Percentiles rank a stretch among this genome's conserved stretches.
Conservation (phyloP, 345 rosid species). For the Viola odorata region DNA sequence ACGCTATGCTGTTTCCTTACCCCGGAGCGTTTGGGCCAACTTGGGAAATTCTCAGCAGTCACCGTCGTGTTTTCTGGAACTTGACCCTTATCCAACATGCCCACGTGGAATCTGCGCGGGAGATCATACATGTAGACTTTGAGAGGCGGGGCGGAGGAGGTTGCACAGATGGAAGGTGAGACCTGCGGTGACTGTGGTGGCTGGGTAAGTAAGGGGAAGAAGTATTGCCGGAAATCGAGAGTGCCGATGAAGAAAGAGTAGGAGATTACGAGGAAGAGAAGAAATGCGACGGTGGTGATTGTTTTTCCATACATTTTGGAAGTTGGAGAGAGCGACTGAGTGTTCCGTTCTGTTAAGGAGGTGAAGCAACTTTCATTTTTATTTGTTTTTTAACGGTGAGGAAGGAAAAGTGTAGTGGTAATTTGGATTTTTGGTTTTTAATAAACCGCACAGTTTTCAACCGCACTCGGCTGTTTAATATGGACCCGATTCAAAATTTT, state of each 20-base stretch:
- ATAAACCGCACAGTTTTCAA: too few relatives aligned
- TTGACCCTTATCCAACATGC: conserved; percentile 51
- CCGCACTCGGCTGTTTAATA: too few relatives aligned
- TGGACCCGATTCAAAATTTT: too few relatives aligned
- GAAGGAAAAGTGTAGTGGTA: too few relatives aligned
- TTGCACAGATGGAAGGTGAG: not conserved
- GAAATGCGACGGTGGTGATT: conserved; percentile 26
- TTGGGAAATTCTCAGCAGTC: conserved; percentile 53
- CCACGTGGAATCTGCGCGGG: conserved; percentile 71
- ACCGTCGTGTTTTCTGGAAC: conserved; percentile 41
- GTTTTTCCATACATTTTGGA: conserved; percentile 44
- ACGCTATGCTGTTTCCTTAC: conserved; percentile 75
- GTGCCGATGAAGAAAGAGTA: conserved; percentile 50
- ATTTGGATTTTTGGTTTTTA: too few relatives aligned
- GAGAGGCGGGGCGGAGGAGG: conserved; percentile 30
- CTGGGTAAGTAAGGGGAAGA: conserved; percentile 48
- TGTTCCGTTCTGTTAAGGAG: too few relatives aligned
- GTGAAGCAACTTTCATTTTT: too few relatives aligned
- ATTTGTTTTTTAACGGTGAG: too few relatives aligned
- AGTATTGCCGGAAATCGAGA: conserved; percentile 50
- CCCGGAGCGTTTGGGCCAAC: conserved; percentile 64
- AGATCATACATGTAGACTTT: conserved; percentile 90
- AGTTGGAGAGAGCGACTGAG: too few relatives aligned
- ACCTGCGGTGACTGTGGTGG: conserved; percentile 2
- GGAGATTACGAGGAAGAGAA: conserved; percentile 37